A percentile compares a stretch with the other conserved stretches of the same genome.
Evolutionary conservation across 140 eudicot species (phyloP).

Genomic region (Stevia rebaudiana): DNA sequence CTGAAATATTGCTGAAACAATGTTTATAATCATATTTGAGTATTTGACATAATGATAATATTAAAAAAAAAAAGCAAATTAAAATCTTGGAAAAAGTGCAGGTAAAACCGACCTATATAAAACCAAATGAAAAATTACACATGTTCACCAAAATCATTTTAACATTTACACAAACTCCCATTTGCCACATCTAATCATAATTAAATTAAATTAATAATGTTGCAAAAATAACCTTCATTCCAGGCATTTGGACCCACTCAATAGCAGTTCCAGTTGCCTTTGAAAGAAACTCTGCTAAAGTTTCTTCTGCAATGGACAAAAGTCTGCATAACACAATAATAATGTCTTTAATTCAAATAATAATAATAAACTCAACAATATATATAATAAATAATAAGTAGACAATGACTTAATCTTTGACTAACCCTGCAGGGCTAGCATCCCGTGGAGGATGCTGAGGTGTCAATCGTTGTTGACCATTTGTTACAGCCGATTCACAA

Average conservation of each 20-base stretch:
- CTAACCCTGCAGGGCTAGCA: constrained; percentile 92
- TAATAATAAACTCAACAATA: background rate
- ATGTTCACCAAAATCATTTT: background rate
- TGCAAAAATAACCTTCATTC: constrained; percentile 74
- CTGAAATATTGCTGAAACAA: background rate
- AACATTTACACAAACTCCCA: background rate
- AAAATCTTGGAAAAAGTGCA: background rate
- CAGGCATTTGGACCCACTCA: constrained; percentile 99
- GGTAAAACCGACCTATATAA: background rate
- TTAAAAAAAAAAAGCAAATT: background rate
- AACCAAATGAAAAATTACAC: background rate
- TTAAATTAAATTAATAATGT: background rate
- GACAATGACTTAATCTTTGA: background rate
- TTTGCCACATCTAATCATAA: background rate
- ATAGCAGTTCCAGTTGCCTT: constrained; percentile 99
- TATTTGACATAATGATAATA: background rate
- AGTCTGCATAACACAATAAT: constrained; percentile 52
- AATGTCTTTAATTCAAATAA: too few relatives aligned
- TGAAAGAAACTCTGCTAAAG: constrained; percentile 99
- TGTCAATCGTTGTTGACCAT: constrained; percentile 45
- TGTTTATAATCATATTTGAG: background rate
- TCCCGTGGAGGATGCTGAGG: constrained; percentile 74
- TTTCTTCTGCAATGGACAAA: constrained; percentile 99
- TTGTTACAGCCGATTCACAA: constrained; percentile 73
- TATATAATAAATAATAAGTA: background rate